Evolutionary conservation across 768 basidiomycete genomes (phyloP).

Genomic region (Hirschioporus abietinus): DNA sequence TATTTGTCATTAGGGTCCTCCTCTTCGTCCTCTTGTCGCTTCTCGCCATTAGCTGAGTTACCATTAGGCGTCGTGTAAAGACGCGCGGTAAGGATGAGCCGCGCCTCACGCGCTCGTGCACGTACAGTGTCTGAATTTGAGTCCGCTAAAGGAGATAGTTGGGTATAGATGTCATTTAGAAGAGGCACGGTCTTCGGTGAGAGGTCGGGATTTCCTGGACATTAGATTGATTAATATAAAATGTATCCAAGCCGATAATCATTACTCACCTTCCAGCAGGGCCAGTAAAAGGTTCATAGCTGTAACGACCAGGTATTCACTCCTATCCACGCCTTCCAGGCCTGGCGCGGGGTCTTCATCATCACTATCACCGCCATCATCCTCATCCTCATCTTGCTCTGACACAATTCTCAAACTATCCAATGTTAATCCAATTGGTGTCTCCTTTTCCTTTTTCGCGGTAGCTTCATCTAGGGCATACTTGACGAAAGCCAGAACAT

Average conservation of each 20-base stretch:
- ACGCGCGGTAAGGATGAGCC: conserved; percentile 79
- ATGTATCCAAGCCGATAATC: background rate
- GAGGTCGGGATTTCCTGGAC: conserved; percentile 43
- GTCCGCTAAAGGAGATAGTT: conserved; percentile 53
- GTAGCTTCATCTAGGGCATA: conserved; percentile 52
- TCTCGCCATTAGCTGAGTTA: conserved; percentile 14
- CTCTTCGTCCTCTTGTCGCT: conserved; percentile 24
- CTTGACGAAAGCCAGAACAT: conserved; percentile 79
- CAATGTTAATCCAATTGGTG: conserved; percentile 13
- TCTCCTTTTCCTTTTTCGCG: conserved; percentile 22
- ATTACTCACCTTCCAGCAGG: conserved; percentile 69
- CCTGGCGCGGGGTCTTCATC: conserved; percentile 40
- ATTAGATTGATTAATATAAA: background rate
- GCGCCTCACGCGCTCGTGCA: conserved; percentile 67
- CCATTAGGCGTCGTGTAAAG: conserved; percentile 52
- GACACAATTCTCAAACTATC: conserved; percentile 31
- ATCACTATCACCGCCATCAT: conserved; percentile 53
- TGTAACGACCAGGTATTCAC: conserved; percentile 68
- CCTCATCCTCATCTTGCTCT: conserved; percentile 31
- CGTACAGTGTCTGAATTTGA: conserved; percentile 44
- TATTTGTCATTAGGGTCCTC: conserved; percentile 57
- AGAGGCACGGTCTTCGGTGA: conserved; percentile 57
- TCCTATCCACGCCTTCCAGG: conserved; percentile 23
- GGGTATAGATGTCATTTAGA: conserved; percentile 63
- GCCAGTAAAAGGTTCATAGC: conserved; percentile 78